Conservation (phyloP, 139 green algal genomes). For the Axilococcus clingmanii region DNA sequence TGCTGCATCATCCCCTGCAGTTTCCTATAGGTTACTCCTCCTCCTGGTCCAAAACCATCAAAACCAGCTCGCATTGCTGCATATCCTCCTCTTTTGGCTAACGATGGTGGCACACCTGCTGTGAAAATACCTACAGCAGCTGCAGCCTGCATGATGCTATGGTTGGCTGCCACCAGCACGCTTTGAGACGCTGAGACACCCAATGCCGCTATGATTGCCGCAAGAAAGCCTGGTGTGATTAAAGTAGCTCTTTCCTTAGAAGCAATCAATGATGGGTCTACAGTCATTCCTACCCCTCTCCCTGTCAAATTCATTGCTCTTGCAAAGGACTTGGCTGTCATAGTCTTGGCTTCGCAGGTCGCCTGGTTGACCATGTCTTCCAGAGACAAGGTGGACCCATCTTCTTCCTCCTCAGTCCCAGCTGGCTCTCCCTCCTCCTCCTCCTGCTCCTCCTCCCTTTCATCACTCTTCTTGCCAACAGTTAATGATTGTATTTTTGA, state of each 20-base stretch:
- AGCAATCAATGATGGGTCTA: constrained; percentile 21
- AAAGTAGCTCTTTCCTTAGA: constrained; percentile 5
- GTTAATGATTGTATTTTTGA: constrained; percentile 5
- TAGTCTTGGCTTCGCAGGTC: constrained; percentile 9
- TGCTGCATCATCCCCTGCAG: constrained; percentile 18
- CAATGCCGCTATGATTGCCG: constrained; percentile 10
- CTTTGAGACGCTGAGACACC: background rate
- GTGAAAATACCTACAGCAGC: constrained; percentile 28
- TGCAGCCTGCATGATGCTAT: constrained; percentile 23
- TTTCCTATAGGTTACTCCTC: constrained; percentile 30
- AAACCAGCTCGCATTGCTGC: constrained; percentile 22
- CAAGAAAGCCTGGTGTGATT: constrained; percentile 10
- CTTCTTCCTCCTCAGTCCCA: background rate
- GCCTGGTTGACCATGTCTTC: constrained; percentile 14
- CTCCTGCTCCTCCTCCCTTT: background rate
- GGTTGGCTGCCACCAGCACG: constrained; percentile 9
- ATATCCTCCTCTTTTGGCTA: constrained; percentile 24
- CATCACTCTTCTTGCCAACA: background rate
- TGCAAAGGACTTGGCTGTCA: constrained; percentile 19
- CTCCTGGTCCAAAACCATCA: constrained; percentile 32
- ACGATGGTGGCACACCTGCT: constrained; percentile 20
- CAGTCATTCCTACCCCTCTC: constrained; percentile 14
- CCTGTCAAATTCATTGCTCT: constrained; percentile 19
- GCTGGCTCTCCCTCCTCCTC: background rate
- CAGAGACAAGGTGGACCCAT: background rate